Evolutionary conservation across 768 basidiomycete genomes (phyloP).

Genomic region (Suillus spraguei): DNA sequence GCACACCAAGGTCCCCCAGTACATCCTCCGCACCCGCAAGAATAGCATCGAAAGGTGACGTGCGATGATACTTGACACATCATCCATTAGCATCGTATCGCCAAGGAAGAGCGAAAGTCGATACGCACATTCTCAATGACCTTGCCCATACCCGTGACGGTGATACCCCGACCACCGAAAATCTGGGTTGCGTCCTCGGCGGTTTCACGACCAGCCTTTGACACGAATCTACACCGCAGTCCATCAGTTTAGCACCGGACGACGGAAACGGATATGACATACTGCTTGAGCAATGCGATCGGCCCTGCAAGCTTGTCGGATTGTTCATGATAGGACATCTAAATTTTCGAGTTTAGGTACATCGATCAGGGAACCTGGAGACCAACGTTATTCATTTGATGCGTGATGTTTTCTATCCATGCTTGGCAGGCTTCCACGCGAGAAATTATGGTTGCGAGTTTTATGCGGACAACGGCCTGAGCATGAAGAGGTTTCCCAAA

Average conservation of each 20-base stretch:
- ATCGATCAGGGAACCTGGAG: neutral
- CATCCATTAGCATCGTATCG: neutral
- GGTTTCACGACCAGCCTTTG: slow-evolving; percentile 52
- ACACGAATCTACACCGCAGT: slow-evolving; percentile 55
- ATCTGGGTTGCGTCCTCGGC: slow-evolving; percentile 78
- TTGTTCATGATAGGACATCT: slow-evolving; percentile 89
- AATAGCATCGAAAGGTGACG: slow-evolving; percentile 83
- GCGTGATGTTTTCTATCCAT: slow-evolving; percentile 89
- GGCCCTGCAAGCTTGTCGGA: slow-evolving; percentile 86
- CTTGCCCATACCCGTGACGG: slow-evolving; percentile 85
- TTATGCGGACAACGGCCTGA: slow-evolving; percentile 87
- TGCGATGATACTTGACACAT: slow-evolving; percentile 67
- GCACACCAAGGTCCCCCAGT: slow-evolving; percentile 70
- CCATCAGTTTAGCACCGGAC: slow-evolving; percentile 7
- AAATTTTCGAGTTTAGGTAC: slow-evolving; percentile 11
- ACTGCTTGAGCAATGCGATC: slow-evolving; percentile 90
- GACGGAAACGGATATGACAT: slow-evolving; percentile 26
- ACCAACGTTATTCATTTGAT: slow-evolving; percentile 88
- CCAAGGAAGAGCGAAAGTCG: neutral
- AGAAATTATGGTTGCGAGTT: slow-evolving; percentile 88
- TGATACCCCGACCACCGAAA: slow-evolving; percentile 89
- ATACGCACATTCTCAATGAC: slow-evolving; percentile 73
- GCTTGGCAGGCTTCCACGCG: slow-evolving; percentile 84
- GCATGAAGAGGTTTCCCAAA: slow-evolving; percentile 85
- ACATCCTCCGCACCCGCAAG: slow-evolving; percentile 82